Evolutionary conservation across 257 asterid species (phyloP).

Genomic region (Salvia miltiorrhiza): DNA sequence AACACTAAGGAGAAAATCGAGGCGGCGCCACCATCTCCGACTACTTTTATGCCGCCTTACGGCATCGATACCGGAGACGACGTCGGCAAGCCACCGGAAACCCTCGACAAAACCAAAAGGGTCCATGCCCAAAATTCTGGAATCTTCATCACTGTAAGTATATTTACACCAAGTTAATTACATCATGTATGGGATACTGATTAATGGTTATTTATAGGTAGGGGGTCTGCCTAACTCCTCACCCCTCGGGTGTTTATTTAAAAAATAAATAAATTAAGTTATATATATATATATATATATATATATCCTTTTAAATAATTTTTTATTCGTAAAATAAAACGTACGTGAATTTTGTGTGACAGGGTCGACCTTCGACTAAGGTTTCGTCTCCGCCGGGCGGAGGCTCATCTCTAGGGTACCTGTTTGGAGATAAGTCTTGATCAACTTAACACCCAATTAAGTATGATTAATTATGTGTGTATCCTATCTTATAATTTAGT

Average conservation of each 20-base stretch:
- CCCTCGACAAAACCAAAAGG: neutral
- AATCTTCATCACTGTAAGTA: constrained; percentile 22
- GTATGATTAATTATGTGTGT: neutral
- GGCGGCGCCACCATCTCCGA: constrained; percentile 15
- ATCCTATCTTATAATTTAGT: neutral
- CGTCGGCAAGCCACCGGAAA: constrained; percentile 10
- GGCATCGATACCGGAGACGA: constrained; percentile 15
- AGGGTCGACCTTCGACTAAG: constrained; percentile 41
- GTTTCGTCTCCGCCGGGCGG: constrained; percentile 38
- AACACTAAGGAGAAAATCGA: constrained; percentile 7
- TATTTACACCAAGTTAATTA: too few relatives aligned
- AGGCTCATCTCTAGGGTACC: constrained; percentile 38
- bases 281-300: too few relatives aligned
- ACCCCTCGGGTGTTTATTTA: too few relatives aligned
- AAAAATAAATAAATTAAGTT: too few relatives aligned
- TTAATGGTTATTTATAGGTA: too few relatives aligned
- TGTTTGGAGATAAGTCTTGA: constrained; percentile 31
- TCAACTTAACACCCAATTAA: too few relatives aligned
- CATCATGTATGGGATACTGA: too few relatives aligned
- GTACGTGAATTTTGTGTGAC: neutral
- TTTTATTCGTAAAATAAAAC: too few relatives aligned
- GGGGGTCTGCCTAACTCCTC: too few relatives aligned
- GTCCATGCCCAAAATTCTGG: constrained; percentile 21
- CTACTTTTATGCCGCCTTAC: constrained; percentile 14
- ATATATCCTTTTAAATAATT: too few relatives aligned